Evolutionary conservation across 2,329 filamentous ascomycete species (phyloP).

Genomic region (Pestalotiopsis sp.): DNA sequence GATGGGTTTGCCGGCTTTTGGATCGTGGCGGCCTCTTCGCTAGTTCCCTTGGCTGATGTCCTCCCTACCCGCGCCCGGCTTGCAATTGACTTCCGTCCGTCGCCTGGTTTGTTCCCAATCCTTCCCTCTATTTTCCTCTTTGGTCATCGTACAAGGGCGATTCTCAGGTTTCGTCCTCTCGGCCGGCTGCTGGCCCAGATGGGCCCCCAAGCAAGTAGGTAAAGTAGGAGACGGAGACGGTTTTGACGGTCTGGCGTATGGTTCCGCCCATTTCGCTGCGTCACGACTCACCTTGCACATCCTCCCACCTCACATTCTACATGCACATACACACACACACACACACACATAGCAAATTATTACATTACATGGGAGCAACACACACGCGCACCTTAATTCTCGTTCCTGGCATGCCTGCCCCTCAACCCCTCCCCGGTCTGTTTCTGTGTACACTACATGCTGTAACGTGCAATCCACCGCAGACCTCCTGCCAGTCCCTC

Average conservation of each 20-base stretch:
- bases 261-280: slow-evolving; percentile 6
- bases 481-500: background rate
- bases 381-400: slow-evolving; percentile 2
- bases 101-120: background rate
- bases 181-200: background rate
- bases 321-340: background rate
- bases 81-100: background rate
- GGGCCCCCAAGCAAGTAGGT: background rate
- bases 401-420: background rate
- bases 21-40: slow-evolving; percentile 10
- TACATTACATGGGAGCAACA: background rate
- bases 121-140: slow-evolving; percentile 7
- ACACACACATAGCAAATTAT: background rate
- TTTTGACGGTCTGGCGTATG: background rate
- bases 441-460: background rate
- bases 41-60: background rate
- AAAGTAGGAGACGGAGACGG: background rate
- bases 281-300: slow-evolving; percentile 11
- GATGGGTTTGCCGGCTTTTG: background rate
- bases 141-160: background rate
- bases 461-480: slow-evolving; percentile 11
- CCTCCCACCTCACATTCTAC: background rate
- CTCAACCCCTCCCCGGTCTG: background rate
- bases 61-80: background rate
- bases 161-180: background rate